phyloP scores from a whole-genome alignment of 345 rosid genomes.

The Moricandia moricandioides region DNA sequence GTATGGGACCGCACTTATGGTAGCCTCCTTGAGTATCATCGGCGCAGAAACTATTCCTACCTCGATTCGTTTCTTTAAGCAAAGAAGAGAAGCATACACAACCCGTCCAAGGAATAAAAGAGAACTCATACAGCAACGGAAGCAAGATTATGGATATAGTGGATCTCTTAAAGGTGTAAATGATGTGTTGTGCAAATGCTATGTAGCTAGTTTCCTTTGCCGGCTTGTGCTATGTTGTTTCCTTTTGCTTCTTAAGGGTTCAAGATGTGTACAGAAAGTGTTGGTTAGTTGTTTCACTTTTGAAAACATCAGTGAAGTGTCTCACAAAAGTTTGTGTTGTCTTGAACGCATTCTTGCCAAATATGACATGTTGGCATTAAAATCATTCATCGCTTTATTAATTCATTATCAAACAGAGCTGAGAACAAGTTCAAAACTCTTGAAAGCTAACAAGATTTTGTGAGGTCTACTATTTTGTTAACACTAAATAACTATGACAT shows the following conservation, averaged over 20 bases:
- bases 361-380: not conserved
- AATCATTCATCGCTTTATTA: not conserved
- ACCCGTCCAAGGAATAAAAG: conserved; percentile 2
- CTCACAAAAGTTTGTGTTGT: not conserved
- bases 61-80: conserved; percentile 54
- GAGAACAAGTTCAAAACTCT: too few species aligned
- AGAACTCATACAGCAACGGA: conserved; percentile 21
- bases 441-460: too few species aligned
- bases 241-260: conserved; percentile 4
- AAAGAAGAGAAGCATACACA: conserved; percentile 16
- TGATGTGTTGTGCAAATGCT: conserved; percentile 34
- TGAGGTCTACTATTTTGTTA: too few species aligned
- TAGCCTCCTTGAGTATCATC: conserved; percentile 69
- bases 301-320: not conserved
- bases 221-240: conserved; percentile 13
- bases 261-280: conserved; percentile 17
- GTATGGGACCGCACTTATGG: conserved; percentile 89
- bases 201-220: conserved; percentile 12
- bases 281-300: not conserved
- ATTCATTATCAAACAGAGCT: too few species aligned
- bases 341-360: not conserved
- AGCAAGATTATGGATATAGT: conserved; percentile 8
- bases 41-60: conserved; percentile 59
- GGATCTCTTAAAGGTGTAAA: conserved; percentile 26
- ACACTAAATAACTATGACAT: too few species aligned